A percentile compares a stretch with the other conserved stretches of the same genome.
Conservation (phyloP, 768 basidiomycete genomes). For the Kondoa malvinella region DNA sequence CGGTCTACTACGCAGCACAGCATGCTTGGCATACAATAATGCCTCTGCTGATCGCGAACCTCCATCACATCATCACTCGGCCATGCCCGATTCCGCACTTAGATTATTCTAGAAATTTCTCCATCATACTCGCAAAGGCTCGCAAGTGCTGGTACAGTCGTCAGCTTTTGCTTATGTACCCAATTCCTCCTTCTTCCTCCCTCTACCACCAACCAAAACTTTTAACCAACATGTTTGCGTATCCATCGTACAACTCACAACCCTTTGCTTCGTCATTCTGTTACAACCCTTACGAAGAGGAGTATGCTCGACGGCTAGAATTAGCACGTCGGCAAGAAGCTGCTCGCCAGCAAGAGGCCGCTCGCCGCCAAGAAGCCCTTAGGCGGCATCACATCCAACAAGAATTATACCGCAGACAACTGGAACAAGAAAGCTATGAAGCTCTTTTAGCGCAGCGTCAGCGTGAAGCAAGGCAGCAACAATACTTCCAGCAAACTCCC, state of each 20-base stretch:
- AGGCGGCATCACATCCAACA: not conserved
- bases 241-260: not conserved
- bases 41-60: no score
- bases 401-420: not conserved
- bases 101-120: no score
- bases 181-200: not conserved
- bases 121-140: no score
- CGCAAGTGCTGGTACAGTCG: no score
- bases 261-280: not conserved
- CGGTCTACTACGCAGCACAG: no score
- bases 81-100: no score
- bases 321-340: not conserved
- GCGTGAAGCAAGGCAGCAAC: not conserved
- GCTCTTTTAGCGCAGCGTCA: not conserved
- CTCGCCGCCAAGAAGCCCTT: not conserved
- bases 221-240: not conserved
- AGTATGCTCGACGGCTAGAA: not conserved
- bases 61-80: no score
- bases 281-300: not conserved
- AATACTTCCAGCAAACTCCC: not conserved
- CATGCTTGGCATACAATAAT: no score
- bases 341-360: not conserved
- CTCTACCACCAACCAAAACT: not conserved
- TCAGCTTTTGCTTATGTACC: no score
- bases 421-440: not conserved